These are phyloP conservation scores for Penicillium salamii DNA, from an alignment of 495 filamentous ascomycete genomes.

Conservation along the genomic window DNA sequence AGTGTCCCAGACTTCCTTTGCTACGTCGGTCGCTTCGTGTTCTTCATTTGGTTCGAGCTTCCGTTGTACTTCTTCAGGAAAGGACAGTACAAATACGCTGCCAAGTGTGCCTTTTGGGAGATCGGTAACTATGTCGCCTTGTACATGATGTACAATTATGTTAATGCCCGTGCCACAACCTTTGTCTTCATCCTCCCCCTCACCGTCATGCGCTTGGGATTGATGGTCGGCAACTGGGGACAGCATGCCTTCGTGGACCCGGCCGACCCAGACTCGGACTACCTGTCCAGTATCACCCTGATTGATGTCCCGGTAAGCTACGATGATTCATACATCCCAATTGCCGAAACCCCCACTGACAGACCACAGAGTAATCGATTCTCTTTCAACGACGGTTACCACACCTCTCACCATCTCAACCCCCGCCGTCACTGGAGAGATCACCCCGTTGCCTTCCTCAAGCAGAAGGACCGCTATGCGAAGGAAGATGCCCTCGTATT, in stretches of 20 bases:
- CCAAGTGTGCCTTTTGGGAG: conserved; percentile 57
- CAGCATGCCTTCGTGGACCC: conserved; percentile 74
- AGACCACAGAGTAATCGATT: conserved; percentile 60
- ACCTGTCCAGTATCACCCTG: conserved; percentile 66
- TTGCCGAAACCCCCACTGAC: conserved; percentile 6
- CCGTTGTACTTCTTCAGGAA: conserved; percentile 68
- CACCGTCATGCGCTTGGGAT: conserved; percentile 53
- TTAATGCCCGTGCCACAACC: conserved; percentile 49
- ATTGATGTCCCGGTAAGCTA: conserved; percentile 66
- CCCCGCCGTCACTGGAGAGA: conserved; percentile 72
- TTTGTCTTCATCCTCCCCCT: conserved; percentile 63
- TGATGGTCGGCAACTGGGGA: conserved; percentile 77
- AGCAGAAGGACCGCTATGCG: conserved; percentile 57
- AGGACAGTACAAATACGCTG: conserved; percentile 46
- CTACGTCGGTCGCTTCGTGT: conserved; percentile 70
- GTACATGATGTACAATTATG: conserved; percentile 43
- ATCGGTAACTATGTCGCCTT: conserved; percentile 48
- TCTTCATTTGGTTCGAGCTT: conserved; percentile 70
- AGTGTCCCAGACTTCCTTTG: conserved; percentile 56
- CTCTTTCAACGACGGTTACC: conserved; percentile 77
- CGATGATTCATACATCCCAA: neutral
- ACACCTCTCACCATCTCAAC: conserved; percentile 75
- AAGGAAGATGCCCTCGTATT: conserved; percentile 64
- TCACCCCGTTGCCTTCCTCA: conserved; percentile 64
- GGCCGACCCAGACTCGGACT: conserved; percentile 64